Conservation (phyloP, 257 asterid genomes). For the Vinca minor region DNA sequence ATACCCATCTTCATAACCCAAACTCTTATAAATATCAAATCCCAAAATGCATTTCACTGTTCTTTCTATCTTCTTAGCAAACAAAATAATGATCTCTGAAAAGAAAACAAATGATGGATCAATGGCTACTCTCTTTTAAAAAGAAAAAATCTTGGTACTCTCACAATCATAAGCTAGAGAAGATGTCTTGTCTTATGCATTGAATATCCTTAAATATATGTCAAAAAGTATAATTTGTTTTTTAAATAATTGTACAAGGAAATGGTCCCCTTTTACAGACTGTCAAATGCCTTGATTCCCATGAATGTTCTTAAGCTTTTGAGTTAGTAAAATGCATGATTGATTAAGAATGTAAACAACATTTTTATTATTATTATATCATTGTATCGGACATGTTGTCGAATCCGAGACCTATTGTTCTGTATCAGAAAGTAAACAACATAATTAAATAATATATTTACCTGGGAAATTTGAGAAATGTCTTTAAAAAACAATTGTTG, state of each 20-base stretch:
- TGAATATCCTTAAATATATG: conserved; percentile 21
- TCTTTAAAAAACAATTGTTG: no score
- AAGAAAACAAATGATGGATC: conserved; percentile 35
- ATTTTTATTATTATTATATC: no score
- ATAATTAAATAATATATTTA: no score
- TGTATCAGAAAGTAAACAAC: conserved; percentile 4
- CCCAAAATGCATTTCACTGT: conserved; percentile 10
- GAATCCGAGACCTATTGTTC: no score
- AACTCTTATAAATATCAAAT: conserved; percentile 2
- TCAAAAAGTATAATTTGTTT: conserved; percentile 8
- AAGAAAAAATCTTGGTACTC: no score
- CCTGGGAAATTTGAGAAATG: no score
- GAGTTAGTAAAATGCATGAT: conserved; percentile 32
- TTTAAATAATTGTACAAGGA: conserved; percentile 8
- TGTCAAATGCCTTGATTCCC: conserved; percentile 69
- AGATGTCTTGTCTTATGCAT: conserved; percentile 51
- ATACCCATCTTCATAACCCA: conserved; percentile 18
- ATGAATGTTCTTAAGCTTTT: conserved; percentile 37
- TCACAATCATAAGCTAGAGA: conserved; percentile 34
- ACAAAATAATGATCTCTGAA: conserved; percentile 34
- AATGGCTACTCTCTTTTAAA: conserved; percentile 32
- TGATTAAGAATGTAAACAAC: conserved; percentile 14
- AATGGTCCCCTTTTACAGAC: conserved; percentile 81
- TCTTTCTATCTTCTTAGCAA: conserved; percentile 14
- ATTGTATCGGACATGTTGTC: no score